Base-by-base conservation (phyloP, 805 yeast species). In the Myxozyma geophila region DNA sequence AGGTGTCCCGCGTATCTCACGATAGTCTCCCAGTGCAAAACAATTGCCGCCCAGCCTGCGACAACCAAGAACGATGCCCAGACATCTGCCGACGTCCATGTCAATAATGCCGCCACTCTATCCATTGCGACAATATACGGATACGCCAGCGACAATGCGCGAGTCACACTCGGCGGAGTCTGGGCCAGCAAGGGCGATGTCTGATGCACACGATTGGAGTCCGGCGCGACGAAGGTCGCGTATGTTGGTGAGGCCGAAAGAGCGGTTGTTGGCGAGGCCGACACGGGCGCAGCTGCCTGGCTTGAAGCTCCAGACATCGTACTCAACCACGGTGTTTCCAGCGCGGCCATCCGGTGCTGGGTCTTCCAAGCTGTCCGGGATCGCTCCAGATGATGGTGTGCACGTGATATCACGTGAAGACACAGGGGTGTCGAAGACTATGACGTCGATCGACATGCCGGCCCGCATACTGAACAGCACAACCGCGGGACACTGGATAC, bases 81-180 rank as follows among this genome's bases (percentile, higher is more conserved):
- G 40, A 83, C 80, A 74, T 90, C 95, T 43, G 89, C 92, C 66
- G 87, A 86, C 1, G 98, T 89, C 99, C 99, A 93, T 0, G 98
- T 92, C 43, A 90, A 75, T 46, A 92, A 80, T 49, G 90, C 86
- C 60, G 92, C 79, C 1, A 84, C 67, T 68, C 86, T 85, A 74
- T 92, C 91, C 9, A 87, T 84, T 0, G 89, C 83, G 46, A 89
- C 81, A 49, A 93, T 79, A 73, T 90, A 90, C 1, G 98, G 98
- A 74, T 93, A 92, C 9, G 96, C 85, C 64, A 85, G 82, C 46
- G 92, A 84, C 57, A 93, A 80, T 2, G 95, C 90, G 70, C 90
- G 89, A 37, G 96, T 87, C 13, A 93, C 90, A 0, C 92, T 85
- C 1, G 97, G 95, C 1, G 98, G 98, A 0, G 99, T 95, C 28